Conservation (phyloP, 345 rosid genomes). For the Syzygium aromaticum region DNA sequence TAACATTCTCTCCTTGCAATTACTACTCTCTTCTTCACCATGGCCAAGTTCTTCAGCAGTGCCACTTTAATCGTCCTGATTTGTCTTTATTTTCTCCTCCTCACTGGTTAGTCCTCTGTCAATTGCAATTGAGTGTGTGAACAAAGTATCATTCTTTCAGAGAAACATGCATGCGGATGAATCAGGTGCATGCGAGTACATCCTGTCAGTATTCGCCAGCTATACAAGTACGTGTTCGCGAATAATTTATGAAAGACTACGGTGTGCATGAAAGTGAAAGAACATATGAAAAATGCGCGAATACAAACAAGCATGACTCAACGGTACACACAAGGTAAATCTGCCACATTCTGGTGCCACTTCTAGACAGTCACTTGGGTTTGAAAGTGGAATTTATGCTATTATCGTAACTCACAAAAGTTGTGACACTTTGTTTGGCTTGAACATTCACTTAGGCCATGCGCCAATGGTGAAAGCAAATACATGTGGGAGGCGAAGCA, state of each 20-base stretch:
- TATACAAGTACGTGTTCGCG: not conserved
- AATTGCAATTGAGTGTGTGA: not conserved
- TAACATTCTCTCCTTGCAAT: not conserved
- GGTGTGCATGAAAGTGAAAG: not conserved
- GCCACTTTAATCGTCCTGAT: not conserved
- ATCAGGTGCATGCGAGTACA: too few species aligned
- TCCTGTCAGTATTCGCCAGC: not conserved
- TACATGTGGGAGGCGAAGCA: not conserved
- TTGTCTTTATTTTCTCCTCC: not conserved
- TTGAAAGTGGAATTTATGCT: too few species aligned
- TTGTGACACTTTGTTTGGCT: not conserved
- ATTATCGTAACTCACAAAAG: too few species aligned
- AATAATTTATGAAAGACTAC: not conserved
- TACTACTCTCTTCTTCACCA: not conserved
- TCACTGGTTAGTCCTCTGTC: not conserved
- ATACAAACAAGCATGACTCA: not conserved
- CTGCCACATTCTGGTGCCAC: too few species aligned
- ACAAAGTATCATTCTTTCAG: not conserved
- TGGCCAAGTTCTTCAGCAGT: not conserved
- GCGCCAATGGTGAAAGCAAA: not conserved
- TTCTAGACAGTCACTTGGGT: too few species aligned
- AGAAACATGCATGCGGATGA: too few species aligned
- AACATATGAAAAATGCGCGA: not conserved
- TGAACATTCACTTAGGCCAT: not conserved
- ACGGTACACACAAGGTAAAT: too few species aligned